Conservation (phyloP, 1,139 yeast genomes). For the Blastobotrys apis region DNA sequence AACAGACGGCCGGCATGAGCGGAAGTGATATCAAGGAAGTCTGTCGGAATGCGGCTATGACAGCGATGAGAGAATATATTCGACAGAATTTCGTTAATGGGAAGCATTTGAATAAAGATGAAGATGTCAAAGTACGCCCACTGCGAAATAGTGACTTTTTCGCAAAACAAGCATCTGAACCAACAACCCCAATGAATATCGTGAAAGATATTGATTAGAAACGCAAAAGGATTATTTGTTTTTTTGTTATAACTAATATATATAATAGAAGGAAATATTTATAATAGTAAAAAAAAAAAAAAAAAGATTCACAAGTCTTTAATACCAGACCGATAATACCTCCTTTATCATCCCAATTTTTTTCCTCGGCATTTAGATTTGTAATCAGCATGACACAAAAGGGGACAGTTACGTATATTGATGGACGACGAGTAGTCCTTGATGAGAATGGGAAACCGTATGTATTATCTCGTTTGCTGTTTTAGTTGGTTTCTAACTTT, state of each 20-base stretch:
- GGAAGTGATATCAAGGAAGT: conserved; percentile 91
- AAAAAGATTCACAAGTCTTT: too few relatives aligned
- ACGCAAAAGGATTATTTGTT: too few relatives aligned
- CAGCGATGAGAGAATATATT: conserved; percentile 83
- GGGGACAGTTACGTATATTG: conserved; percentile 21
- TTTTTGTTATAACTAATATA: too few relatives aligned
- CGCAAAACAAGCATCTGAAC: conserved; percentile 26
- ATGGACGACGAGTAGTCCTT: conserved; percentile 67
- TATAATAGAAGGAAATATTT: too few relatives aligned
- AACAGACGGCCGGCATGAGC: conserved; percentile 67
- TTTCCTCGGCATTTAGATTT: too few relatives aligned
- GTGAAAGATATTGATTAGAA: conserved; percentile 17
- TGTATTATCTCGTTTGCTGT: conserved; percentile 33
- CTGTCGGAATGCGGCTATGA: conserved; percentile 90
- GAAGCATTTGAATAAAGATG: conserved; percentile 25
- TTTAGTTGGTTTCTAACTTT: conserved; percentile 2
- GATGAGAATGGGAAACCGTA: conserved; percentile 92
- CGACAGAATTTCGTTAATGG: conserved; percentile 33
- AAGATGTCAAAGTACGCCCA: conserved; percentile 38
- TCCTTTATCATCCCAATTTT: not conserved
- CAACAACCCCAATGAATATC: conserved; percentile 22
- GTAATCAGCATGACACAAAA: conserved; percentile 6
- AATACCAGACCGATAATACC: not conserved
- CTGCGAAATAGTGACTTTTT: conserved; percentile 39
- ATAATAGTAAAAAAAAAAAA: too few relatives aligned